These are phyloP conservation scores for Hydnomerulius pinastri DNA, from an alignment of 768 basidiomycete genomes.

Conservation along the genomic window DNA sequence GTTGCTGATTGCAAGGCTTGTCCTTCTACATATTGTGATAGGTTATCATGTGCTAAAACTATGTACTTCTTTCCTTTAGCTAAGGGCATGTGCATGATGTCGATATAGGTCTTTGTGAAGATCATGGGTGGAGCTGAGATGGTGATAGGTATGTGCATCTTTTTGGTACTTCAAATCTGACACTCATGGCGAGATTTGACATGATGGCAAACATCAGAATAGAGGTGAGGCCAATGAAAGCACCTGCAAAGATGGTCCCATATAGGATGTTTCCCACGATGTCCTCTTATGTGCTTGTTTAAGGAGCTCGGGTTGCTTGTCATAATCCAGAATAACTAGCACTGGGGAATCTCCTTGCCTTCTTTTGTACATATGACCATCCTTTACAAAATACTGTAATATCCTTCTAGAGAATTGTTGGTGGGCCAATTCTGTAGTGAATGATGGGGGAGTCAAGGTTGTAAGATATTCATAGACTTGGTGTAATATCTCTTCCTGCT, in stretches of 20 bases:
- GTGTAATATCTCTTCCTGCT: slow-evolving; percentile 20
- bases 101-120: slow-evolving; percentile 27
- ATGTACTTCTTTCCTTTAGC: no score
- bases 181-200: no score
- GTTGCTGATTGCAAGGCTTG: no score
- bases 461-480: slow-evolving; percentile 14
- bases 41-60: neutral
- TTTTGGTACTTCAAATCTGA: no score
- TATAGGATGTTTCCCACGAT: slow-evolving; percentile 30
- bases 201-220: slow-evolving; percentile 28
- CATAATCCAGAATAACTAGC: slow-evolving; percentile 21
- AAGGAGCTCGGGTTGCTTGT: slow-evolving; percentile 17
- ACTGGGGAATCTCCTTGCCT: slow-evolving; percentile 15
- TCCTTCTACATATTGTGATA: neutral
- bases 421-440: neutral
- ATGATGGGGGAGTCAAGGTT: neutral
- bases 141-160: no score
- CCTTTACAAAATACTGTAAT: slow-evolving; percentile 17
- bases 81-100: slow-evolving; percentile 32
- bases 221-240: slow-evolving; percentile 17
- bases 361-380: slow-evolving; percentile 20
- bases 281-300: slow-evolving; percentile 31
- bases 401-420: slow-evolving; percentile 4
- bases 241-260: neutral
- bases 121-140: no score